phyloP scores from a whole-genome alignment of 2,329 filamentous ascomycete genomes.

The Tolypocladium sp. region DNA sequence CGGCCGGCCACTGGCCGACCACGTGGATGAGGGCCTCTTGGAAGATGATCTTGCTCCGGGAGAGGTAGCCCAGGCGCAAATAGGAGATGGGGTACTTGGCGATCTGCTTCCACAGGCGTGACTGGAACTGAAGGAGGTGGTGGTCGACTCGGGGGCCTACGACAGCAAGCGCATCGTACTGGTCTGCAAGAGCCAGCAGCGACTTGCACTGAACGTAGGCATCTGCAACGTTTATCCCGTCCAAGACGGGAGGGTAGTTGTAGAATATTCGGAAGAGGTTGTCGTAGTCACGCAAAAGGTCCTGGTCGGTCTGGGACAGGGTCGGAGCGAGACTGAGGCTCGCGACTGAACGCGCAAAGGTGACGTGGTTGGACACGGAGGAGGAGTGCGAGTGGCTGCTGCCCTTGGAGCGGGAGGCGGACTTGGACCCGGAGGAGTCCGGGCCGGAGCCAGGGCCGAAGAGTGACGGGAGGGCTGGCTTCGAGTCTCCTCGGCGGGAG shows the following conservation, averaged over 20 bases:
- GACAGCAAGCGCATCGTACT: conserved; percentile 83
- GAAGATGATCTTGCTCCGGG: conserved; percentile 74
- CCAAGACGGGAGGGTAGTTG: conserved; percentile 76
- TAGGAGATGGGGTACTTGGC: conserved; percentile 93
- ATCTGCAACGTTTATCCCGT: conserved; percentile 80
- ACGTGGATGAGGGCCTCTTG: conserved; percentile 87
- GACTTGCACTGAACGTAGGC: conserved; percentile 93
- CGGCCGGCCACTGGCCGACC: conserved; percentile 85
- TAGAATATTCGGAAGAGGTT: conserved; percentile 95
- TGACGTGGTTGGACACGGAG: conserved; percentile 30
- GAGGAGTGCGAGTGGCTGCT: conserved; percentile 43
- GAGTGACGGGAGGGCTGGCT: conserved; percentile 16
- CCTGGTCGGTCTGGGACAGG: conserved; percentile 54
- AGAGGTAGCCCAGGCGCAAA: conserved; percentile 78
- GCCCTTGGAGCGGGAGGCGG: conserved; percentile 16
- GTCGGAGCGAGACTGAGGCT: conserved; percentile 51
- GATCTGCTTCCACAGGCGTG: conserved; percentile 88
- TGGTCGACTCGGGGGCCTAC: conserved; percentile 88
- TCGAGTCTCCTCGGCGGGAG: conserved; percentile 5
- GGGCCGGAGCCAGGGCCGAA: conserved; percentile 30
- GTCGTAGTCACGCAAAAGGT: conserved; percentile 84
- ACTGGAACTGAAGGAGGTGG: conserved; percentile 86
- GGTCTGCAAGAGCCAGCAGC: conserved; percentile 79
- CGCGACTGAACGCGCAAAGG: conserved; percentile 80
- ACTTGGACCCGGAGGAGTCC: conserved; percentile 38